Conservation (phyloP, 371 early-diverging fungal species). For the Lichtheimia corymbifera region DNA sequence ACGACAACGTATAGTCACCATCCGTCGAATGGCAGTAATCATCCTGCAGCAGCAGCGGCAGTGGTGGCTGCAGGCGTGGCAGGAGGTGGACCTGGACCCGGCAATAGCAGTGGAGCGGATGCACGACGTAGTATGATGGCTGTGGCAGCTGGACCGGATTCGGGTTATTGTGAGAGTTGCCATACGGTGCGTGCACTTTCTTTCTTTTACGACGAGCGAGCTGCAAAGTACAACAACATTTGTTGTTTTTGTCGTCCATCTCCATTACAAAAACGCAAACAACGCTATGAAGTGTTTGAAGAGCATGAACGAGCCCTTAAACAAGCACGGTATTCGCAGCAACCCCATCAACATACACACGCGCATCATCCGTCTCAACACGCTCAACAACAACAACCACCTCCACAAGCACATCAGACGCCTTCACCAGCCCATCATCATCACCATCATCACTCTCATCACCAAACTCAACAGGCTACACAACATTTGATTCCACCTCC, state of each 20-base stretch:
- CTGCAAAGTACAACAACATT: conserved; percentile 12
- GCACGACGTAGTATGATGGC: conserved; percentile 1
- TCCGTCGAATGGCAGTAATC: conserved; percentile 9
- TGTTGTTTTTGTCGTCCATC: conserved; percentile 17
- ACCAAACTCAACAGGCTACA: conserved; percentile 1
- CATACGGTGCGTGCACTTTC: conserved; percentile 8
- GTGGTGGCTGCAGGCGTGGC: conserved; percentile 13
- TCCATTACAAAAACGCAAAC: conserved; percentile 19
- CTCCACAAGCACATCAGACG: no score
- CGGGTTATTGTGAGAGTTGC: conserved; percentile 13
- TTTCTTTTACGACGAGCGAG: conserved; percentile 17
- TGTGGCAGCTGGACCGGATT: conserved; percentile 6
- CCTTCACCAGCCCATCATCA: background rate
- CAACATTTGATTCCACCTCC: no score
- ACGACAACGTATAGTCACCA: conserved; percentile 1
- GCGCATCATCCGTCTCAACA: conserved; percentile 12
- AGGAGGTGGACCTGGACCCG: conserved; percentile 6
- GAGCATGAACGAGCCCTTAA: conserved; percentile 16
- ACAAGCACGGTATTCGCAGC: conserved; percentile 17
- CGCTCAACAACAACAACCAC: conserved; percentile 6
- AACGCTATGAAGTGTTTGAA: conserved; percentile 10
- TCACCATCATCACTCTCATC: conserved; percentile 11
- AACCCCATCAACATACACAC: conserved; percentile 4
- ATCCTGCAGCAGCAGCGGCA: conserved; percentile 18
- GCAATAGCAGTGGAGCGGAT: background rate